Base-by-base conservation (phyloP, 306 rosid species). In the Boehmeria nivea region DNA sequence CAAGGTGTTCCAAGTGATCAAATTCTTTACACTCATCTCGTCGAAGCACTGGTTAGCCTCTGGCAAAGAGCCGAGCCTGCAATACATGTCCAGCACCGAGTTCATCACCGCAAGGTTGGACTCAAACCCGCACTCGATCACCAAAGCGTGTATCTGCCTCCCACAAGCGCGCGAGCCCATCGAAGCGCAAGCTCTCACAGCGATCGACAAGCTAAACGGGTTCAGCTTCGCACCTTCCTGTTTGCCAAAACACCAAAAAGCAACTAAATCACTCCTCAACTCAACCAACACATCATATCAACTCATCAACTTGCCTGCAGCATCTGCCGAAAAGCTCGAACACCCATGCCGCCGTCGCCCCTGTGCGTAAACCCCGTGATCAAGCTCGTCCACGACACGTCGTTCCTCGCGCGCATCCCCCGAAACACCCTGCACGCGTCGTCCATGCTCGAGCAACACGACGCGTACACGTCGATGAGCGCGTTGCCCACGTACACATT, bases 181-280 rank as follows among this genome's bases (percentile, higher is more conserved):
- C 1, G 82, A 79, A 43, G 83, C 67, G 46, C 87, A 88, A 37
- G 96, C 94, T 75, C 85, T 79, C 57, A 78, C 78, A 7, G 83
- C 85, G 69, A 88, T 84, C 12, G 94, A 88, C 70, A 84, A 79
- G 84, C 82, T 78, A 61, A 66, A 84, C 8, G 85, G 69, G 64
- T 77, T 77, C 52, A 55, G 51, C 51, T 80, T 83, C 57, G 76
- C 83, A 65, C 65, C 82, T 67, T 80, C 96, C 96, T 88, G 87
- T 61, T 70, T 34, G 69, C 36, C 64, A 78, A 53, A 66, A 58
- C 27, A 66, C 57, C 47, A 26, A 57, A 51, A 51, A 31, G 36
- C 8, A 31, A 31, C 36, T 6, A 31, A 31, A 31, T 31, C 9
- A 31, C 36, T 31, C 36, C 36, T n/a, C n/a, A n/a, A n/a, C n/a